Conservation (phyloP, 2,329 filamentous ascomycete species). For the Beauveria bassiana region DNA sequence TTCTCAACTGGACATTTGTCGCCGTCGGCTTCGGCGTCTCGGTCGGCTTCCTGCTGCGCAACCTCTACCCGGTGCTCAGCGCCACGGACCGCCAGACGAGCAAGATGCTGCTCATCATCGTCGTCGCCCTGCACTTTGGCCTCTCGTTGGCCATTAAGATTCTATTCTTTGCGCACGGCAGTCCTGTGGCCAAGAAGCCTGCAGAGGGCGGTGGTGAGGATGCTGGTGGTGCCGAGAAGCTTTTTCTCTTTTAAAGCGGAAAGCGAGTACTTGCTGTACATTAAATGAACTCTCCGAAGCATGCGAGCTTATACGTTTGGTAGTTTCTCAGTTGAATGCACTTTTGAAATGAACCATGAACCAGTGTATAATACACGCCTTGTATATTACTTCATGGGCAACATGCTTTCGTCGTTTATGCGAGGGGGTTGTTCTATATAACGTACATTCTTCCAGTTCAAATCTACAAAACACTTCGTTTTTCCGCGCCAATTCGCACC, state of each 20-base stretch:
- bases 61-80: constrained; percentile 83
- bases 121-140: constrained; percentile 80
- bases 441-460: neutral
- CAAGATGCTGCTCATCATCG: constrained; percentile 76
- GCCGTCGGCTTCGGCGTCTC: constrained; percentile 76
- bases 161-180: constrained; percentile 83
- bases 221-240: constrained; percentile 17
- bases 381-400: neutral
- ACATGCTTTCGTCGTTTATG: neutral
- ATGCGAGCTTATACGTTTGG: neutral
- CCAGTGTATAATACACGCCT: neutral
- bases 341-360: neutral
- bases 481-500: no score
- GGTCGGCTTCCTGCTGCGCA: constrained; percentile 76
- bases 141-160: constrained; percentile 92
- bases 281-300: neutral
- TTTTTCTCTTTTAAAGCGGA: neutral
- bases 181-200: constrained; percentile 37
- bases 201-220: constrained; percentile 17
- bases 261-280: neutral
- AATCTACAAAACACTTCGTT: neutral
- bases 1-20: constrained; percentile 92
- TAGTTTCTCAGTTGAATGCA: neutral
- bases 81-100: constrained; percentile 89
- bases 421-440: neutral